These are phyloP conservation scores for Clitocybe nebularis DNA, from an alignment of 1,284 basidiomycete species.

Conservation along the genomic window DNA sequence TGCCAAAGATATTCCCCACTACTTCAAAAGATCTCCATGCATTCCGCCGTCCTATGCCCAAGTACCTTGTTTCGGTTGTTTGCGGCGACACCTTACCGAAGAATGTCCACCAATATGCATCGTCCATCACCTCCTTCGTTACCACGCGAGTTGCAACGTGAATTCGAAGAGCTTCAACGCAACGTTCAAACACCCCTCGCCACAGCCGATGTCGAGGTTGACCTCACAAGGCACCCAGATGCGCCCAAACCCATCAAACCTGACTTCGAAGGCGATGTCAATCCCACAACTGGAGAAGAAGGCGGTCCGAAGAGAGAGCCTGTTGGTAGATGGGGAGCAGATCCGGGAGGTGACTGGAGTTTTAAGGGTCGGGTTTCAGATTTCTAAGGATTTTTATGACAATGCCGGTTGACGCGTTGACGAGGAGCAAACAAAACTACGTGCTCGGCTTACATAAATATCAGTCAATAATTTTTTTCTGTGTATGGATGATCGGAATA, in stretches of 20 bases:
- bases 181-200: conserved; percentile 47
- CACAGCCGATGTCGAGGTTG: conserved; percentile 30
- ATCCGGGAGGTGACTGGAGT: conserved; percentile 72
- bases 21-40: background rate
- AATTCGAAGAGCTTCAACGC: conserved; percentile 73
- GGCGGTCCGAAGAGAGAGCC: conserved; percentile 79
- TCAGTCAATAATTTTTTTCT: too few relatives aligned
- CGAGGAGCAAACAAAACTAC: too few relatives aligned
- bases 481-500: too few relatives aligned
- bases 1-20: background rate
- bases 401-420: background rate
- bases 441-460: too few relatives aligned
- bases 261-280: conserved; percentile 71
- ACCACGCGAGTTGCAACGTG: conserved; percentile 65
- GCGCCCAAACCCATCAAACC: conserved; percentile 52
- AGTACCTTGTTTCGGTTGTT: background rate
- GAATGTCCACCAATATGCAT: conserved; percentile 32
- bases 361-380: conserved; percentile 80
- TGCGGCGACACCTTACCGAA: conserved; percentile 1
- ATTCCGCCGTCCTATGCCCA: background rate
- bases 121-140: conserved; percentile 68
- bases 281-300: conserved; percentile 71
- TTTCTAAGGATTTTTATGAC: conserved; percentile 42
- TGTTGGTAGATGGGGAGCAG: conserved; percentile 53
- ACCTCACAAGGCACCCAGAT: conserved; percentile 61